Percentiles rank a stretch among this genome's conserved stretches.
Conservation (phyloP, 2,329 filamentous ascomycete species). For the Trichophyton verrucosum region DNA sequence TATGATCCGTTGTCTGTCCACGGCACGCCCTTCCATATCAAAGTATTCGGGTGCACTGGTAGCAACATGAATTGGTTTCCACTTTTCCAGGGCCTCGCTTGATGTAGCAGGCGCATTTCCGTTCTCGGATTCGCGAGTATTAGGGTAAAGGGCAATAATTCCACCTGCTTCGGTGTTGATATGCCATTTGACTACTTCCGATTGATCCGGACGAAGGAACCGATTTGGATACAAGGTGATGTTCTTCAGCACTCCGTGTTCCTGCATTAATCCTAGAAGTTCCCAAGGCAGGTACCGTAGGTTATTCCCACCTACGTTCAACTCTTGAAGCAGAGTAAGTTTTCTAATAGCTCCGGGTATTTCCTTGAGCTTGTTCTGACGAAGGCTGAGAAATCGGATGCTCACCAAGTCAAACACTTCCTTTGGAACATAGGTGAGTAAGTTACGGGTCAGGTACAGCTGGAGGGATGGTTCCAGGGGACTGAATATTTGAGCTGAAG, state of each 20-base stretch:
- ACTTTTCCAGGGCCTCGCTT: conserved; percentile 14
- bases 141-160: background rate
- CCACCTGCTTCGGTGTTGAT: conserved; percentile 11
- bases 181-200: conserved; percentile 24
- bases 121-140: background rate
- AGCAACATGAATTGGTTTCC: conserved; percentile 27
- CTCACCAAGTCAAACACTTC: conserved; percentile 33
- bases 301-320: conserved; percentile 36
- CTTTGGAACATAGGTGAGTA: conserved; percentile 24
- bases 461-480: conserved; percentile 32
- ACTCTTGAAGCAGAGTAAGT: conserved; percentile 30
- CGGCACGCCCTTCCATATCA: conserved; percentile 24
- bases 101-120: background rate
- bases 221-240: conserved; percentile 31
- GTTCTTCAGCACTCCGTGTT: conserved; percentile 26
- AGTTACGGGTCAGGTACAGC: conserved; percentile 34
- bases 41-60: conserved; percentile 23
- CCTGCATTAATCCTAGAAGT: conserved; percentile 29
- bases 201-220: conserved; percentile 17
- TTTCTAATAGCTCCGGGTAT: conserved; percentile 32
- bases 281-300: conserved; percentile 35
- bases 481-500: conserved; percentile 27
- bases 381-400: conserved; percentile 34
- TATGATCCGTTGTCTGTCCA: conserved; percentile 7
- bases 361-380: conserved; percentile 33